Evolutionary conservation across 345 rosid genomes (phyloP).

Genomic region (Zanthoxylum bungeanum): DNA sequence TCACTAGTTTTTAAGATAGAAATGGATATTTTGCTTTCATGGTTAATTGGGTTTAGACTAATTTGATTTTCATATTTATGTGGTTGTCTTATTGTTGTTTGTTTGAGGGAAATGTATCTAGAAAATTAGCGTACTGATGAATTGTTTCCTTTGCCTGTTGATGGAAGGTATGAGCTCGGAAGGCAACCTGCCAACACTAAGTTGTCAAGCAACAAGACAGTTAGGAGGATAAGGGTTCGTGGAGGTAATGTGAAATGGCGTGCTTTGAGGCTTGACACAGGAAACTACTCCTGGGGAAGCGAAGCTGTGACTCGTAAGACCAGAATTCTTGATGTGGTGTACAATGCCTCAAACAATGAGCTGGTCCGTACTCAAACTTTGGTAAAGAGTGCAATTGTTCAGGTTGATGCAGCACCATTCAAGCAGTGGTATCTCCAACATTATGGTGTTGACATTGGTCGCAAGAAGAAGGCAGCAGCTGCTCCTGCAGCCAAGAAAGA

Average conservation of each 20-base stretch:
- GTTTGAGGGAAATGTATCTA: background rate
- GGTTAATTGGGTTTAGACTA: background rate
- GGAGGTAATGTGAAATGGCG: conserved; percentile 94
- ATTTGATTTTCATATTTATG: background rate
- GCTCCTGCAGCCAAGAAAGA: conserved; percentile 34
- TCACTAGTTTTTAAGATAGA: background rate
- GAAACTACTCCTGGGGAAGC: conserved; percentile 90
- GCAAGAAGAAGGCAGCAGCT: conserved; percentile 42
- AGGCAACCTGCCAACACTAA: conserved; percentile 84
- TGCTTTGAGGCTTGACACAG: conserved; percentile 78
- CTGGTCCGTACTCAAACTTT: conserved; percentile 76
- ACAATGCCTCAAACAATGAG: conserved; percentile 89
- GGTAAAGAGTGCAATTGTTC: conserved; percentile 49
- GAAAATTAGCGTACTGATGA: too few species aligned
- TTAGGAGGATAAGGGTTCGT: conserved; percentile 76
- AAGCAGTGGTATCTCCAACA: conserved; percentile 54
- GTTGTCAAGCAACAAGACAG: conserved; percentile 83
- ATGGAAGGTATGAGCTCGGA: conserved; percentile 76
- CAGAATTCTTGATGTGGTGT: conserved; percentile 77
- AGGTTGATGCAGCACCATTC: conserved; percentile 57
- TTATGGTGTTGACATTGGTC: conserved; percentile 52
- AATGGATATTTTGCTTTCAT: background rate
- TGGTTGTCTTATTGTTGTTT: background rate
- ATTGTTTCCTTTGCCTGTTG: background rate
- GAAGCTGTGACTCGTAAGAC: conserved; percentile 86